Percentiles rank a stretch among this genome's conserved stretches.
Evolutionary conservation across 345 rosid species (phyloP).

Genomic region (Geranium brycei): DNA sequence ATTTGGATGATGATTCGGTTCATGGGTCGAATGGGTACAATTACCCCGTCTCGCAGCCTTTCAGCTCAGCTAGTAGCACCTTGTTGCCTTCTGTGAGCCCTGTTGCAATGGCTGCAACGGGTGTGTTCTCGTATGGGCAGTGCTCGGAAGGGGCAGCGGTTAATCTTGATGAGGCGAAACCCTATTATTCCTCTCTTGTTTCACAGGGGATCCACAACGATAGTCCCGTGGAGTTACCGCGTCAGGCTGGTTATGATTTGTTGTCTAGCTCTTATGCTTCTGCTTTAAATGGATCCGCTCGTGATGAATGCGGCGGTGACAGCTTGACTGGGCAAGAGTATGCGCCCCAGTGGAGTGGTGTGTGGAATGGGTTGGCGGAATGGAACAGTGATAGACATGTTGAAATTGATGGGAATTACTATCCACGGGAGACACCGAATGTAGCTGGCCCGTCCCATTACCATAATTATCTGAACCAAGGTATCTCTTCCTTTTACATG

Average conservation of each 20-base stretch:
- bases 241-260: constrained; percentile 16
- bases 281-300: constrained; percentile 10
- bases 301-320: constrained; percentile 17
- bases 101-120: constrained; percentile 11
- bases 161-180: constrained; percentile 19
- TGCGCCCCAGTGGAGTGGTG: constrained; percentile 15
- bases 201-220: constrained; percentile 10
- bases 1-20: constrained; percentile 1
- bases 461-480: constrained; percentile 22
- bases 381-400: constrained; percentile 17
- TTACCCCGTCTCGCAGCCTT: constrained; percentile 6
- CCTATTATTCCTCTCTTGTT: constrained; percentile 27
- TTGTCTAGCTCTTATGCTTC: constrained; percentile 14
- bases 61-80: background rate
- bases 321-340: constrained; percentile 13
- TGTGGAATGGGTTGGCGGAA: constrained; percentile 21
- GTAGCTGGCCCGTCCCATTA: constrained; percentile 11
- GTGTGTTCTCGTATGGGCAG: constrained; percentile 16
- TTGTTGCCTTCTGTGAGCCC: constrained; percentile 14
- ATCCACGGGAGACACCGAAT: constrained; percentile 11
- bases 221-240: constrained; percentile 5
- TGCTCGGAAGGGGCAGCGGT: constrained; percentile 5
- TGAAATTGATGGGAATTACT: constrained; percentile 16
- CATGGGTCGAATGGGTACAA: constrained; percentile 15
- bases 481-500: constrained; percentile 14